Conservation (phyloP, 2,329 filamentous ascomycete genomes). For the Ceratocystis papillata region DNA sequence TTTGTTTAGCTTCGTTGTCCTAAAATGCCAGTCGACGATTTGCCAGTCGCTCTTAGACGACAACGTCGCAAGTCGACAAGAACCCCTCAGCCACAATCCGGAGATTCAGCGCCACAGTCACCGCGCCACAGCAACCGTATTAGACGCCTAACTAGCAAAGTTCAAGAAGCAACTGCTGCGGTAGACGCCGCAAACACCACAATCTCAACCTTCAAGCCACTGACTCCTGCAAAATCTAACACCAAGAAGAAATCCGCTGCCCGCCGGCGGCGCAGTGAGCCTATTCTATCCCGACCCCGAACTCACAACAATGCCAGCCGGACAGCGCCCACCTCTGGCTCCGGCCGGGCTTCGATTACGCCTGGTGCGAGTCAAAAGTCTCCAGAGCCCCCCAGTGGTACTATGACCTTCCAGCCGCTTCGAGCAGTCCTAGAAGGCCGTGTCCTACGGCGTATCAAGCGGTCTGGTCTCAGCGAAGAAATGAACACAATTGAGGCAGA, state of each 20-base stretch:
- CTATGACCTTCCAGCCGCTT: constrained; percentile 37
- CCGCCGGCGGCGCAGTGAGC: constrained; percentile 17
- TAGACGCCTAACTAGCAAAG: constrained; percentile 18
- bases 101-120: constrained; percentile 9
- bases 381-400: constrained; percentile 29
- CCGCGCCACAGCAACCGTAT: constrained; percentile 22
- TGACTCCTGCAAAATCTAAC: background rate
- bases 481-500: constrained; percentile 43
- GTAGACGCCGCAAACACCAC: background rate
- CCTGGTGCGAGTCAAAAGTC: constrained; percentile 6
- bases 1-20: background rate
- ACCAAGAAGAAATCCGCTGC: background rate
- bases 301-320: constrained; percentile 20
- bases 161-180: constrained; percentile 5
- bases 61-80: constrained; percentile 16
- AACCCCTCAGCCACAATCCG: constrained; percentile 14
- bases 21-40: constrained; percentile 20
- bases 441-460: constrained; percentile 45
- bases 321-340: constrained; percentile 10
- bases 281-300: background rate
- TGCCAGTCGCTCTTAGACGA: constrained; percentile 17
- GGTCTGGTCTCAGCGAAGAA: constrained; percentile 48
- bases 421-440: constrained; percentile 48
- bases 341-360: constrained; percentile 12
- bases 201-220: background rate